Conservation (phyloP, 345 rosid genomes). For the Litchi chinensis region DNA sequence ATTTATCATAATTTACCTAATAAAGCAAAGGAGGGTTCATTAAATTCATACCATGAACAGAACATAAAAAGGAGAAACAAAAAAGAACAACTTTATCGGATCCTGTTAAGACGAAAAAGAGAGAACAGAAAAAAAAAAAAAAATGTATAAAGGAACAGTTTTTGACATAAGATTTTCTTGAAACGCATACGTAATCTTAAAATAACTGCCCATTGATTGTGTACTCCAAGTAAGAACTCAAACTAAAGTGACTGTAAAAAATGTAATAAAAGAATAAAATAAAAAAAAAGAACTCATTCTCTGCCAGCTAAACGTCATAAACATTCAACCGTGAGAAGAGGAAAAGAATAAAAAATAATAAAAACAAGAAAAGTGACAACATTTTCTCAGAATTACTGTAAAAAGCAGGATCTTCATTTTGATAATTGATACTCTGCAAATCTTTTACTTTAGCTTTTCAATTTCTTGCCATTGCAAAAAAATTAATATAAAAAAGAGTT, state of each 20-base stretch:
- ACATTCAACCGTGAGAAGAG: not conserved
- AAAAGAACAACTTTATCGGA: not conserved
- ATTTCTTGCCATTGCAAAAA: not conserved
- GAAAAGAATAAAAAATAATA: not conserved
- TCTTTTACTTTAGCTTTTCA: conserved; percentile 15
- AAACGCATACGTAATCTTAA: not conserved
- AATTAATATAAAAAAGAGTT: not conserved
- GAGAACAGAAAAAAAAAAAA: too few species aligned
- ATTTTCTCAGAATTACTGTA: conserved; percentile 8
- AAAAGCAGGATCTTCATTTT: conserved; percentile 17
- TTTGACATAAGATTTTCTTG: not conserved
- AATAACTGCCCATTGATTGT: not conserved
- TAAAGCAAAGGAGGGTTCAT: not conserved
- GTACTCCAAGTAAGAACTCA: not conserved
- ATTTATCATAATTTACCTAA: not conserved
- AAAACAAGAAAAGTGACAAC: not conserved
- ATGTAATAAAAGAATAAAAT: not conserved
- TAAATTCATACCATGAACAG: not conserved
- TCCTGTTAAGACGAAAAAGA: not conserved
- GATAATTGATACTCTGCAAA: conserved; percentile 25
- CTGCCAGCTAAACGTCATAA: not conserved
- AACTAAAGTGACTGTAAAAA: not conserved
- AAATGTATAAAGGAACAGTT: not conserved
- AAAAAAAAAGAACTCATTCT: not conserved
- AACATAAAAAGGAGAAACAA: too few species aligned